These are phyloP conservation scores for Fusarium circinatum DNA, from an alignment of 2,329 filamentous ascomycete species.

Conservation along the genomic window DNA sequence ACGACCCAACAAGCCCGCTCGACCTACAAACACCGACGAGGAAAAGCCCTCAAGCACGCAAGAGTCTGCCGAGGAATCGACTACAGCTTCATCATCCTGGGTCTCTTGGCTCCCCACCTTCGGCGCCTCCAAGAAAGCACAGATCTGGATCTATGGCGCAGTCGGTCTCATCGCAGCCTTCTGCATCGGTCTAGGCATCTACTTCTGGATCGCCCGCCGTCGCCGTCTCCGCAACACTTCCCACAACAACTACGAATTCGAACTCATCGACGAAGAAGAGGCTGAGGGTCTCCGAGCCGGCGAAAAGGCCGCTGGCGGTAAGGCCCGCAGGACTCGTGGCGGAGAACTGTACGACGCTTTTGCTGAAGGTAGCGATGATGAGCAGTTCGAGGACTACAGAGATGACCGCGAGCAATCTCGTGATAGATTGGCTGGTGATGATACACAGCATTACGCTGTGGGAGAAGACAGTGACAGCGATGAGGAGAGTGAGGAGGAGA, in stretches of 20 bases:
- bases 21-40: constrained; percentile 49
- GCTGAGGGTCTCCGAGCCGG: constrained; percentile 63
- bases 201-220: constrained; percentile 82
- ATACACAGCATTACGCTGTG: constrained; percentile 61
- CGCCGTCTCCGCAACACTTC: constrained; percentile 78
- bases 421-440: constrained; percentile 47
- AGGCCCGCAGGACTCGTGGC: constrained; percentile 68
- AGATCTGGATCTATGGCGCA: constrained; percentile 93
- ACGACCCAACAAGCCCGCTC: constrained; percentile 65
- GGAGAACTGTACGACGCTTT: constrained; percentile 98
- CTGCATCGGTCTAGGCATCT: constrained; percentile 81
- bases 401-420: constrained; percentile 54
- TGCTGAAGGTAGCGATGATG: constrained; percentile 84
- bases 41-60: constrained; percentile 46
- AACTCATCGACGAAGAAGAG: constrained; percentile 88
- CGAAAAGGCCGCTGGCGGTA: constrained; percentile 58
- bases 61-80: constrained; percentile 50
- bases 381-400: constrained; percentile 57
- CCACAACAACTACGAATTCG: constrained; percentile 91
- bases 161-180: constrained; percentile 87
- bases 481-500: constrained; percentile 55
- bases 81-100: constrained; percentile 73
- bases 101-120: constrained; percentile 92
- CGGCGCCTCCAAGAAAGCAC: constrained; percentile 85
- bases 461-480: constrained; percentile 59